phyloP scores from a whole-genome alignment of 768 basidiomycete species.

The Russula foetens region DNA sequence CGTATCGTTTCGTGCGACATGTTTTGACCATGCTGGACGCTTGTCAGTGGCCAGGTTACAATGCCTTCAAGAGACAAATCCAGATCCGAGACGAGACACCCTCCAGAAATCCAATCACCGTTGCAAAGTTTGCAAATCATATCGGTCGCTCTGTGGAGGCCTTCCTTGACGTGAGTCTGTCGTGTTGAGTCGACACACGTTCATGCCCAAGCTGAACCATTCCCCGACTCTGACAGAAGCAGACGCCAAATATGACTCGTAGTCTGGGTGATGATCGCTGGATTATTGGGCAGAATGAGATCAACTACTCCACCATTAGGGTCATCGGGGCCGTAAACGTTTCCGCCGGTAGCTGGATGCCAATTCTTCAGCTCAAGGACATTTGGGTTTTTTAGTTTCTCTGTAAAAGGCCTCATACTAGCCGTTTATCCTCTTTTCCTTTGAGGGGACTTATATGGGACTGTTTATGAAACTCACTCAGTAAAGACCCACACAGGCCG shows the following conservation, averaged over 20 bases:
- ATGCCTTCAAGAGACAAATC: slow-evolving; percentile 5
- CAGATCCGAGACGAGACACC: slow-evolving; percentile 12
- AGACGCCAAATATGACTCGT: neutral
- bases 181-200: neutral
- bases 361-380: slow-evolving; percentile 9
- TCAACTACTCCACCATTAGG: neutral
- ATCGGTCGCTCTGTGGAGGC: slow-evolving; percentile 8
- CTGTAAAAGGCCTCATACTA: no score
- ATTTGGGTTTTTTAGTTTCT: neutral
- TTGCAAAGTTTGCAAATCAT: slow-evolving; percentile 12
- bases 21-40: neutral
- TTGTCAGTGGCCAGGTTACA: slow-evolving; percentile 11
- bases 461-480: no score
- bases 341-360: slow-evolving; percentile 16
- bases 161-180: slow-evolving; percentile 8
- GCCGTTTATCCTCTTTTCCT: neutral
- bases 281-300: neutral
- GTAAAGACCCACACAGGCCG: no score
- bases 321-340: slow-evolving; percentile 12
- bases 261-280: neutral
- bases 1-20: neutral
- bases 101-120: neutral
- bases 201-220: neutral
- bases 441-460: no score
- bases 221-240: neutral